Percentiles rank a stretch among this genome's conserved stretches.
These are phyloP conservation scores for Diplodia sapinea DNA, from an alignment of 2,329 filamentous ascomycete species.

Conservation along the genomic window DNA sequence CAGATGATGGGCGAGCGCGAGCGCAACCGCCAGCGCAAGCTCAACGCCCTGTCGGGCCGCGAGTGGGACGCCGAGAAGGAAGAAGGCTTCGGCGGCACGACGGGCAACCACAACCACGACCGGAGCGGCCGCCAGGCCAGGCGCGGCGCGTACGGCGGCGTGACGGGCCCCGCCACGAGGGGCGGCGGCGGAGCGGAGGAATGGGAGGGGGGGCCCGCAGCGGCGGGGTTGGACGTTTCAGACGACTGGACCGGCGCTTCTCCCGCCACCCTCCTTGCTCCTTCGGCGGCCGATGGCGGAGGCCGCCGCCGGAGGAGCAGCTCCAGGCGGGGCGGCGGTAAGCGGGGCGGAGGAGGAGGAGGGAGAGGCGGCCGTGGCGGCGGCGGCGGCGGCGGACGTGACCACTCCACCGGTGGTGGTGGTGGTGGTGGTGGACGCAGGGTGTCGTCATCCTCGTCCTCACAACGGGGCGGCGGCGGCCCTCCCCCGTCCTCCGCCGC, in stretches of 20 bases:
- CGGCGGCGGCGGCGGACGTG: constrained; percentile 37
- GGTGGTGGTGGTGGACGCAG: constrained; percentile 27
- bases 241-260: background rate
- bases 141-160: constrained; percentile 59
- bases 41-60: constrained; percentile 62
- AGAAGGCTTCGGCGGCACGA: constrained; percentile 56
- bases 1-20: constrained; percentile 69
- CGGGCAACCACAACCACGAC: constrained; percentile 34
- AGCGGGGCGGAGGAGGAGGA: constrained; percentile 35
- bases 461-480: constrained; percentile 33
- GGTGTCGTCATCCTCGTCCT: constrained; percentile 34
- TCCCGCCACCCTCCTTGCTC: constrained; percentile 40
- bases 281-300: too few species aligned
- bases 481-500: constrained; percentile 47
- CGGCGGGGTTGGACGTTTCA: background rate
- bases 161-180: constrained; percentile 42
- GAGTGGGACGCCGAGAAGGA: constrained; percentile 71
- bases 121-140: constrained; percentile 51
- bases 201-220: background rate
- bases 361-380: constrained; percentile 43
- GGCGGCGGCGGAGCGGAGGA: constrained; percentile 39
- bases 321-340: background rate
- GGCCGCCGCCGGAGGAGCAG: constrained; percentile 40
- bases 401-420: background rate
- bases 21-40: constrained; percentile 63